phyloP scores from a whole-genome alignment of 1,139 yeast genomes.

The Scheffersomyces parashehatae region DNA sequence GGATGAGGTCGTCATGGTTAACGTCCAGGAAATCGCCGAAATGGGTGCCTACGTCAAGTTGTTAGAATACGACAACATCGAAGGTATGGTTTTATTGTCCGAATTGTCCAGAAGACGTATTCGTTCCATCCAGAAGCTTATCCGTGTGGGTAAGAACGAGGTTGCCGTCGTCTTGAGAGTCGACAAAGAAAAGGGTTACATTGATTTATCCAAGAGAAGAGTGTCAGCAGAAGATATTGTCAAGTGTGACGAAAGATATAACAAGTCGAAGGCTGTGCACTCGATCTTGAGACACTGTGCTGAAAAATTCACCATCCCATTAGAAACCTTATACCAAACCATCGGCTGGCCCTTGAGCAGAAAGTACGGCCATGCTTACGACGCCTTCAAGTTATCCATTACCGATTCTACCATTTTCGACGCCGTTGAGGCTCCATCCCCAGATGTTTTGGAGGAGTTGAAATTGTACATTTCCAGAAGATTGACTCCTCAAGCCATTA shows the following conservation, averaged over 20 bases:
- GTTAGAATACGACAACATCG: conserved; percentile 95
- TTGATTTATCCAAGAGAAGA: conserved; percentile 95
- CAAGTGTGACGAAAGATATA: conserved; percentile 97
- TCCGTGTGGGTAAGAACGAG: conserved; percentile 97
- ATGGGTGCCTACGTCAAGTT: conserved; percentile 98
- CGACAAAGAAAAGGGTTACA: conserved; percentile 97
- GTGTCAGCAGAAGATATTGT: conserved; percentile 97
- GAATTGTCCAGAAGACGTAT: conserved; percentile 98
- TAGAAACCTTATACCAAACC: conserved; percentile 81
- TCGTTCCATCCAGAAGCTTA: conserved; percentile 93
- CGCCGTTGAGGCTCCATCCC: conserved; percentile 69
- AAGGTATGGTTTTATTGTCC: conserved; percentile 95
- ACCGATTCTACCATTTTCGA: conserved; percentile 90
- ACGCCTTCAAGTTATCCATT: conserved; percentile 94
- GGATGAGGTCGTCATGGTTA: conserved; percentile 98
- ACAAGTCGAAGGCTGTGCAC: conserved; percentile 96
- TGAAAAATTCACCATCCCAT: conserved; percentile 86
- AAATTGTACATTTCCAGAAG: conserved; percentile 86
- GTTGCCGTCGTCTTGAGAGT: conserved; percentile 99
- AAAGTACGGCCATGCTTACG: conserved; percentile 96
- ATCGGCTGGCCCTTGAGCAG: conserved; percentile 98
- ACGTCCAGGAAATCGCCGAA: conserved; percentile 96
- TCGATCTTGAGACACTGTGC: conserved; percentile 98
- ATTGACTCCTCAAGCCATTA: conserved; percentile 96
- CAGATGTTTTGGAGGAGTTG: conserved; percentile 75